Evolutionary conservation across 2,329 filamentous ascomycete species (phyloP), one percentile per base, ranked within the genome.

Genomic region (Microascus cirrosus): DNA sequence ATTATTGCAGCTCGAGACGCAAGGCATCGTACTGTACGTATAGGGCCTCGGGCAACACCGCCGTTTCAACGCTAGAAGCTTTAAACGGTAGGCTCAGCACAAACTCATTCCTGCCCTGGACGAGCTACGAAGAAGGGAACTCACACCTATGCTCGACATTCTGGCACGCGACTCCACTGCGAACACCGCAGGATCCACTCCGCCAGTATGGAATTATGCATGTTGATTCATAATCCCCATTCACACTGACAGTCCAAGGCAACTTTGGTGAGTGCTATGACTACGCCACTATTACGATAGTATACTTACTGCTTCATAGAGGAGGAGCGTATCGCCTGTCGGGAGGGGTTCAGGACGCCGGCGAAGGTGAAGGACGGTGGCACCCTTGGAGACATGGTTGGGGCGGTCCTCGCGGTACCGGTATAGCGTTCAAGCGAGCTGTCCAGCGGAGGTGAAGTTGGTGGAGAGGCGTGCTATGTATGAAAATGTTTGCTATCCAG

Each of bases 1-100:
- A 15, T 22, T 70, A 77, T 48, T 67, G 65, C 13, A 86, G 65
- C 64, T 86, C 83, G 53, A 86, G 63, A 55, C 83, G 73, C 65
- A 86, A 63, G 2, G 84, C 83, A 69, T 86, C 83, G 61, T 87
- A 86, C 70, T 86, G 82, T 7, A 86, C 77, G 66, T 86, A 86
- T 0, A 83, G 72, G 0, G 74, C 76, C 50, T 69, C 69, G 0
- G 82, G 75, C 59, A 85, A 62, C 10, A 85, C 55, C 0, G 83
- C 82, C 32, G 76, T 77, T 68, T 85, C 81, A 18, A 78, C 77
- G 62, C 84, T 74, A 3, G 79, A 85, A 1, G 76, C 82, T 53
- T 83, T 82, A 53, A 73, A 78, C 13, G 84, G 83, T 59, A 86
- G 63, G 61, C 80, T 81, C 52, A 86, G 66, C 0, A 83, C 70